Base-by-base conservation (phyloP, 345 rosid species). In the Salix koriyanagi region DNA sequence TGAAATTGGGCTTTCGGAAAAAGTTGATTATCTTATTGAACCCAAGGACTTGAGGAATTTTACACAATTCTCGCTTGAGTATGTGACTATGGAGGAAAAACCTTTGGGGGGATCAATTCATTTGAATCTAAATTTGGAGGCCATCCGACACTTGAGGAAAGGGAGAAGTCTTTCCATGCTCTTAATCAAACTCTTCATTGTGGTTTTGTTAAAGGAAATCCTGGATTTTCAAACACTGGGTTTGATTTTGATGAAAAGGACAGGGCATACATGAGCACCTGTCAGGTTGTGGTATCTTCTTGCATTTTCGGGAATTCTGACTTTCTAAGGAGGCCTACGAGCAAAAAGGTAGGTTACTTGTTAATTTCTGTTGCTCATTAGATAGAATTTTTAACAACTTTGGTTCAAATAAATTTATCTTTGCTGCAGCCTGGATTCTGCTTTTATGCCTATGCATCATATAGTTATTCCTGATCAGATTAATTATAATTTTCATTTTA, bases 251-350 rank as follows among this genome's bases (percentile, higher is more conserved):
- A 82, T 34, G 93, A 86, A 75, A 86, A 62, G 73, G 95, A 94
- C 79, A 88, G 79, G 79, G 86, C 84, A 5, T 94, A 86, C 75
- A 90, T 94, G 97, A 89, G 84, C 77, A 85, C 85, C 74, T 94
- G 97, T 84, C 66, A 44, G 69, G 80, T 94, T 75, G 90, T 84
- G 3, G 99, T 94, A 37, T 91, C 99, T 79, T 92, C 99, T 79
- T 95, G 99, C 88, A 95, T 95, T 65, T 92, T 95, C 18, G 97
- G 97, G 65, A 92, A 91, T 88, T 92, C 92, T 80, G 99, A 95
- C 86, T 92, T 92, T 82, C 82, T 95, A 74, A 87, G 99, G 83
- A 84, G 94, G 83, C 99, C 99, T 78, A 88, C 91, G 19, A 89
- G 85, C 82, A 88, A 77, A 85, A 85, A 68, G 86, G 99, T 94